Conservation (phyloP, 345 rosid genomes). For the Mangifera indica region DNA sequence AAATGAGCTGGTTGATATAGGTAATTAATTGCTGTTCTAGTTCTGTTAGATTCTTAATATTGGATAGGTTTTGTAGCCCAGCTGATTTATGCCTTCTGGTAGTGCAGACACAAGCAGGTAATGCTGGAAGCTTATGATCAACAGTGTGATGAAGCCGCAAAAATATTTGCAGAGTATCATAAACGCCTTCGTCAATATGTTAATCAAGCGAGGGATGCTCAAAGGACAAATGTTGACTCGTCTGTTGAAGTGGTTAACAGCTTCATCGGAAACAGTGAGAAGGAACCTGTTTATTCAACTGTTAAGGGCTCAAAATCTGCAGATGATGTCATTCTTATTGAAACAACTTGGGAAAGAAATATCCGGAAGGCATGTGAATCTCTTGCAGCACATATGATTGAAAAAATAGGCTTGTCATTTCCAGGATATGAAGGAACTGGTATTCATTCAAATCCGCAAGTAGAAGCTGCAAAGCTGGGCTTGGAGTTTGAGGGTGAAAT, state of each 20-base stretch:
- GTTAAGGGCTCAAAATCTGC: conserved; percentile 73
- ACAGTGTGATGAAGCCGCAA: conserved; percentile 90
- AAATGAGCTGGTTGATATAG: not conserved
- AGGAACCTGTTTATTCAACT: conserved; percentile 86
- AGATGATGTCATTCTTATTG: conserved; percentile 83
- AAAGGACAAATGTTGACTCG: conserved; percentile 53
- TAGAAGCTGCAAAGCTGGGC: conserved; percentile 71
- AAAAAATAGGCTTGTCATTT: conserved; percentile 64
- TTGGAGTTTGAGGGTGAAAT: conserved; percentile 82
- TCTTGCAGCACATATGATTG: conserved; percentile 67
- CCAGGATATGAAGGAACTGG: conserved; percentile 96
- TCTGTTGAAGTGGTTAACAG: conserved; percentile 55
- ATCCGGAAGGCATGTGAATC: conserved; percentile 83
- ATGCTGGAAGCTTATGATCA: conserved; percentile 87
- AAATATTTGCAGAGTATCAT: conserved; percentile 87
- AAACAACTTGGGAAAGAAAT: conserved; percentile 71
- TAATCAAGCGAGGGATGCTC: conserved; percentile 84
- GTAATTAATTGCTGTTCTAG: not conserved
- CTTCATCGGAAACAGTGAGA: conserved; percentile 47
- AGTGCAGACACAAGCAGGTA: conserved; percentile 77
- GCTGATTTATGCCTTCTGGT: conserved; percentile 7
- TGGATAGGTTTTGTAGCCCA: not conserved
- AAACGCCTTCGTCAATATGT: conserved; percentile 68
- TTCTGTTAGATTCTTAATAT: not conserved
- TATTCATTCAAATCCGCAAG: conserved; percentile 69